Conservation (phyloP, 2,329 filamentous ascomycete genomes). For the Aspergillus sp. region DNA sequence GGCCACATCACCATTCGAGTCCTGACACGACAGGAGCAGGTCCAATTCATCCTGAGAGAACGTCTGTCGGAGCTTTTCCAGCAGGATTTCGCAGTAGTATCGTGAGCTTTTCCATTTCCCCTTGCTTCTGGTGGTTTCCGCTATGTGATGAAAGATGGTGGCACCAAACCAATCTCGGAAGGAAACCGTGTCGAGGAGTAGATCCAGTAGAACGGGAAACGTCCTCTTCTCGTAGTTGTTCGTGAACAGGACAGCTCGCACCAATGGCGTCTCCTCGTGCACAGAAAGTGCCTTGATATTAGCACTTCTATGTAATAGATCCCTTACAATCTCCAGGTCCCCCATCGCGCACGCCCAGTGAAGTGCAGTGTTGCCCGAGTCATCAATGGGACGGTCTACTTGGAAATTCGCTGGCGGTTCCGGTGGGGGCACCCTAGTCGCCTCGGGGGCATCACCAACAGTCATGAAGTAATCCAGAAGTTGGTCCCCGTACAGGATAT, state of each 20-base stretch:
- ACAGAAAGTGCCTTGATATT: slow-evolving; percentile 62
- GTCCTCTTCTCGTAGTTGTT: slow-evolving; percentile 93
- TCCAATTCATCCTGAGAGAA: slow-evolving; percentile 70
- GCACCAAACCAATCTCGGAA: slow-evolving; percentile 70
- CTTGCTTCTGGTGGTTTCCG: slow-evolving; percentile 74
- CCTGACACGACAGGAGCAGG: slow-evolving; percentile 69
- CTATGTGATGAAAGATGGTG: slow-evolving; percentile 91
- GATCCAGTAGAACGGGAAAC: slow-evolving; percentile 74
- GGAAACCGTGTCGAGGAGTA: slow-evolving; percentile 74
- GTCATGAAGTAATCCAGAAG: slow-evolving; percentile 93
- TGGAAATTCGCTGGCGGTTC: slow-evolving; percentile 80
- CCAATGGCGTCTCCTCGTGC: slow-evolving; percentile 77
- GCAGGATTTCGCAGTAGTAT: slow-evolving; percentile 86
- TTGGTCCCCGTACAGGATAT: slow-evolving; percentile 85
- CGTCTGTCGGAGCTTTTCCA: slow-evolving; percentile 76
- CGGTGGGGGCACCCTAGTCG: slow-evolving; percentile 52
- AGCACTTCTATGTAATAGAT: slow-evolving; percentile 74
- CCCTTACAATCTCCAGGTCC: slow-evolving; percentile 81
- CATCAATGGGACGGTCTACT: slow-evolving; percentile 86
- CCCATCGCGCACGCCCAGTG: slow-evolving; percentile 99
- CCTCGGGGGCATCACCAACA: slow-evolving; percentile 64
- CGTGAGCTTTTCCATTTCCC: slow-evolving; percentile 81
- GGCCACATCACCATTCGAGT: slow-evolving; percentile 83
- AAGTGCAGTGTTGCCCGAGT: slow-evolving; percentile 82
- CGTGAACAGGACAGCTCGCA: slow-evolving; percentile 90